A percentile compares a stretch with the other conserved stretches of the same genome.
Evolutionary conservation across 441 rosid genomes (phyloP).

Genomic region (Isatis lusitanica): DNA sequence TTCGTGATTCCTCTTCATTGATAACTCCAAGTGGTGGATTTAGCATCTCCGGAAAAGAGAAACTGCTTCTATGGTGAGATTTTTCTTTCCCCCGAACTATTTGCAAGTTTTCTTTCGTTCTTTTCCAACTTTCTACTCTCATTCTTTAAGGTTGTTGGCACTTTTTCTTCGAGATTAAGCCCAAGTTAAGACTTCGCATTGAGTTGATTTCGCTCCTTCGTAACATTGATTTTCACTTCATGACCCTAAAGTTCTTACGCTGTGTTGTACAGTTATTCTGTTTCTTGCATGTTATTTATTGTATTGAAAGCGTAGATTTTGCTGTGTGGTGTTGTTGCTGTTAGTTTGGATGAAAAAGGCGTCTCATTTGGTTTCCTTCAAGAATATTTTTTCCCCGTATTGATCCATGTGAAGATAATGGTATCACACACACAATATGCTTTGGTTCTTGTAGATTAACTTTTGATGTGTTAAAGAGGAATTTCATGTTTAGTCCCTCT

Average conservation of each 20-base stretch:
- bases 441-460: background rate
- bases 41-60: background rate
- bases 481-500: background rate
- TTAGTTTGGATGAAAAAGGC: background rate
- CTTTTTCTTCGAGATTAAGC: background rate
- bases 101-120: background rate
- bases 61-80: slow-evolving; percentile 27
- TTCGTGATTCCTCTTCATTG: background rate
- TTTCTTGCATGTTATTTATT: slow-evolving; percentile 4
- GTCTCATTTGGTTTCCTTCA: background rate
- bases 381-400: background rate
- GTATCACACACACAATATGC: background rate
- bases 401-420: slow-evolving; percentile 2
- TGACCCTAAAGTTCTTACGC: background rate
- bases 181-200: background rate
- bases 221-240: background rate
- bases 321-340: background rate
- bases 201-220: background rate
- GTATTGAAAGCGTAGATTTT: background rate
- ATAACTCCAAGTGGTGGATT: background rate
- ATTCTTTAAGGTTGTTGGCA: background rate
- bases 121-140: background rate
- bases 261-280: background rate
- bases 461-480: background rate
- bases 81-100: background rate